Conservation (phyloP, 176 grass and related monocot species). For the Tillandsia leiboldiana region DNA sequence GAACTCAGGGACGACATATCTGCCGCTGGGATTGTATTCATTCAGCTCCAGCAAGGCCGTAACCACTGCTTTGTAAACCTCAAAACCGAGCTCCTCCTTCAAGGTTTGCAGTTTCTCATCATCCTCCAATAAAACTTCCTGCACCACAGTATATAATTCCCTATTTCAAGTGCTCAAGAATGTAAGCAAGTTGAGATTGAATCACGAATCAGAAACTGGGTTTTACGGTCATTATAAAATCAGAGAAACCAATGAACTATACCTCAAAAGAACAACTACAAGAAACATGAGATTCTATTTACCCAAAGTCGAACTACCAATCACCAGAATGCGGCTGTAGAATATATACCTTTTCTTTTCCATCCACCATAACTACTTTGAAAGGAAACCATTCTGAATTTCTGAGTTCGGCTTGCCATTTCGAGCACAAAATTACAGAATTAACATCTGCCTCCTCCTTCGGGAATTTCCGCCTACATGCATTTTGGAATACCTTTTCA, state of each 20-base stretch:
- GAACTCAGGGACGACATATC: constrained; percentile 28
- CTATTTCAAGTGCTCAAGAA: background rate
- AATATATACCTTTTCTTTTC: constrained; percentile 39
- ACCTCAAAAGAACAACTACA: background rate
- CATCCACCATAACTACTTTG: constrained; percentile 29
- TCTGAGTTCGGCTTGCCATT: constrained; percentile 65
- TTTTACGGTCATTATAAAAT: background rate
- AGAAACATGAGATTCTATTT: background rate
- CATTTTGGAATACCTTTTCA: constrained; percentile 38
- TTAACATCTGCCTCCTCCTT: constrained; percentile 20
- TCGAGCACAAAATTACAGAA: constrained; percentile 23
- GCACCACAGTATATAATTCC: constrained; percentile 4
- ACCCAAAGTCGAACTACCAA: background rate
- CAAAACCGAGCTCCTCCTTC: constrained; percentile 34
- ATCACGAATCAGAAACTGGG: background rate
- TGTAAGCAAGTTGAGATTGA: too few relatives aligned
- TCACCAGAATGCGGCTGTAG: background rate
- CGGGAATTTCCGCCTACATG: constrained; percentile 37
- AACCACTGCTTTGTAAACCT: constrained; percentile 38
- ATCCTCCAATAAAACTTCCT: constrained; percentile 50
- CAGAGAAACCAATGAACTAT: background rate
- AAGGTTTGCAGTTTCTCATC: constrained; percentile 42
- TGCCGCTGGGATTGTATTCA: constrained; percentile 18
- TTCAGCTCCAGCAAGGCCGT: constrained; percentile 41
- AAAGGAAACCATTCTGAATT: constrained; percentile 74